Conservation (phyloP, 805 yeast species). For the Metschnikowia noctiluminum region DNA sequence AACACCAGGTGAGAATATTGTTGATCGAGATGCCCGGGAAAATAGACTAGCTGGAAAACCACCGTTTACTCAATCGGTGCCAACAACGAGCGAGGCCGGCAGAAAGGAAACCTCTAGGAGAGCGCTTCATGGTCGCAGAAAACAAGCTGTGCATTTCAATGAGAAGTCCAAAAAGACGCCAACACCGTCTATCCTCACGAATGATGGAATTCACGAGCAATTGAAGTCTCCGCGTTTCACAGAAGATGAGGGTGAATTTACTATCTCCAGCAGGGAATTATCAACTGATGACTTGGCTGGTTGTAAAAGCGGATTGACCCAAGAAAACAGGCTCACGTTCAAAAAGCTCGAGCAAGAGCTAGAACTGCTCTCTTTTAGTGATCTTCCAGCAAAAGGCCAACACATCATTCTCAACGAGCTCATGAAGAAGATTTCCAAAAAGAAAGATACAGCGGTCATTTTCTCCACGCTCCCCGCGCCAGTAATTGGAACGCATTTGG, state of each 20-base stretch:
- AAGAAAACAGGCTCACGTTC: slow-evolving; percentile 21
- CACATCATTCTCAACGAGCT: slow-evolving; percentile 84
- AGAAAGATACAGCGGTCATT: slow-evolving; percentile 58
- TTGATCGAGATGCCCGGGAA: too few relatives aligned
- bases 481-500: slow-evolving; percentile 71
- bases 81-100: slow-evolving; percentile 7
- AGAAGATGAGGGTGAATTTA: slow-evolving; percentile 22
- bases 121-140: slow-evolving; percentile 4
- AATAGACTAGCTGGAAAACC: neutral
- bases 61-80: slow-evolving; percentile 4
- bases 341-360: slow-evolving; percentile 39
- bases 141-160: slow-evolving; percentile 7
- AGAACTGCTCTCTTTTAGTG: slow-evolving; percentile 59
- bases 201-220: slow-evolving; percentile 35
- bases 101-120: slow-evolving; percentile 1
- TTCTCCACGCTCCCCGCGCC: slow-evolving; percentile 93
- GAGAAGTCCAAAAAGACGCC: slow-evolving; percentile 9
- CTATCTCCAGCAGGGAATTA: slow-evolving; percentile 1
- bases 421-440: slow-evolving; percentile 62
- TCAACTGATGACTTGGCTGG: neutral
- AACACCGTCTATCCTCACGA: slow-evolving; percentile 36
- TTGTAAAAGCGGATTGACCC: neutral
- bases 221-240: slow-evolving; percentile 34
- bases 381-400: slow-evolving; percentile 88
- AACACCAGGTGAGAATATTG: too few relatives aligned